Evolutionary conservation across 441 rosid species (phyloP).

Genomic region (Euphorbia schlechtendalii): DNA sequence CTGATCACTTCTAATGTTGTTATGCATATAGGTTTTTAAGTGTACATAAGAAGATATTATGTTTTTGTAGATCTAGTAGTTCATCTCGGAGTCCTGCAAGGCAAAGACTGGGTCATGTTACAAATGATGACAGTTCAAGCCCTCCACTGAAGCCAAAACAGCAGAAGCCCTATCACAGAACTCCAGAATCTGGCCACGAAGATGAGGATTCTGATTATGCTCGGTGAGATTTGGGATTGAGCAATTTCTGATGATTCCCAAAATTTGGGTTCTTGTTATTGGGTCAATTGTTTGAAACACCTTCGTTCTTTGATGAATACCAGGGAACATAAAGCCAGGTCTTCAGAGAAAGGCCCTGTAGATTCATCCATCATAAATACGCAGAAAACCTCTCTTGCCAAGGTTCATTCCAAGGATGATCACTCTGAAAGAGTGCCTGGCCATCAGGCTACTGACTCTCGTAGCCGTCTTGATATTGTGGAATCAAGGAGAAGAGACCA

Average conservation of each 20-base stretch:
- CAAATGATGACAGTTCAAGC: slow-evolving; percentile 22
- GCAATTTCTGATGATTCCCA: slow-evolving; percentile 9
- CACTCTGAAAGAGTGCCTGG: slow-evolving; percentile 25
- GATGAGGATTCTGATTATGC: slow-evolving; percentile 24
- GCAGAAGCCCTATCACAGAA: slow-evolving; percentile 23
- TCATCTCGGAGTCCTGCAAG: slow-evolving; percentile 29
- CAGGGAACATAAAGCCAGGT: slow-evolving; percentile 27
- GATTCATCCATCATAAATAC: slow-evolving; percentile 30
- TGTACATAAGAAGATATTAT: neutral
- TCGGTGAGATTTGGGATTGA: slow-evolving; percentile 27
- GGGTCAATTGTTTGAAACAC: slow-evolving; percentile 10
- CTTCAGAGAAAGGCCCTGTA: slow-evolving; percentile 25
- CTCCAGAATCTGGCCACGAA: slow-evolving; percentile 29
- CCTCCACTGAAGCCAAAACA: slow-evolving; percentile 31
- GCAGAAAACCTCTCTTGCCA: slow-evolving; percentile 29
- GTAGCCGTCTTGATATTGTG: slow-evolving; percentile 18
- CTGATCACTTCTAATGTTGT: slow-evolving; percentile 2
- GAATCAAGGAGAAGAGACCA: slow-evolving; percentile 34
- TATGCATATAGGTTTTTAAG: too few species aligned
- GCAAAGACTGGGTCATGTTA: slow-evolving; percentile 18
- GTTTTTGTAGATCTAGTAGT: slow-evolving; percentile 25
- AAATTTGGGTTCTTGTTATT: neutral
- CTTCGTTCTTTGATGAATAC: slow-evolving; percentile 24
- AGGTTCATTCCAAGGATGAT: slow-evolving; percentile 26
- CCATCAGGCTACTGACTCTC: slow-evolving; percentile 22